Percentiles rank a stretch among this genome's conserved stretches.
Conservation (phyloP, 257 asterid genomes). For the Ocimum tenuiflorum region DNA sequence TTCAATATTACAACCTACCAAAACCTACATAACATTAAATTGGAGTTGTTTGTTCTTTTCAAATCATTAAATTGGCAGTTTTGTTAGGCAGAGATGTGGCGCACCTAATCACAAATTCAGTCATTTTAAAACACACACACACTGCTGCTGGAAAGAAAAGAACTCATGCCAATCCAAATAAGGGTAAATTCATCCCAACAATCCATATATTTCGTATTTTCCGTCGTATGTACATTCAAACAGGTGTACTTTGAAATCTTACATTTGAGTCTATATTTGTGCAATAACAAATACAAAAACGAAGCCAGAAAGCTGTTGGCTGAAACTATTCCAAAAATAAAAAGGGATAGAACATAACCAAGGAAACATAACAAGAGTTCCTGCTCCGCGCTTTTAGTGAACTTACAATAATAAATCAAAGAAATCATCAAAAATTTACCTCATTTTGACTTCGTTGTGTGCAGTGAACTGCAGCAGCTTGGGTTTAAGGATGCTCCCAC, state of each 20-base stretch:
- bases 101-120: not conserved
- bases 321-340: constrained; percentile 13
- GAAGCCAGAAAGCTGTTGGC: constrained; percentile 18
- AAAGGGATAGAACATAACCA: not conserved
- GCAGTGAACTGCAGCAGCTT: constrained; percentile 14
- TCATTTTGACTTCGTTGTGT: not conserved
- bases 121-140: no score
- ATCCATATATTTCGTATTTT: constrained; percentile 1
- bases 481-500: constrained; percentile 1
- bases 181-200: constrained; percentile 1
- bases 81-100: not conserved
- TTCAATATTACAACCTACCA: not conserved
- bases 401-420: not conserved
- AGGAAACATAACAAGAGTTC: constrained; percentile 1
- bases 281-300: constrained; percentile 1
- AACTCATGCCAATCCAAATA: not conserved
- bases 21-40: not conserved
- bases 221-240: constrained; percentile 24
- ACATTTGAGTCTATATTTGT: constrained; percentile 13
- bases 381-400: constrained; percentile 16
- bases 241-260: constrained; percentile 17
- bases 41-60: not conserved
- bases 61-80: not conserved
- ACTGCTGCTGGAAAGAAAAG: not conserved
- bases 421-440: constrained; percentile 20